A percentile compares a stretch with the other conserved stretches of the same genome.
Evolutionary conservation across 140 eudicot genomes (phyloP).

Genomic region (Bidens hawaiensis): DNA sequence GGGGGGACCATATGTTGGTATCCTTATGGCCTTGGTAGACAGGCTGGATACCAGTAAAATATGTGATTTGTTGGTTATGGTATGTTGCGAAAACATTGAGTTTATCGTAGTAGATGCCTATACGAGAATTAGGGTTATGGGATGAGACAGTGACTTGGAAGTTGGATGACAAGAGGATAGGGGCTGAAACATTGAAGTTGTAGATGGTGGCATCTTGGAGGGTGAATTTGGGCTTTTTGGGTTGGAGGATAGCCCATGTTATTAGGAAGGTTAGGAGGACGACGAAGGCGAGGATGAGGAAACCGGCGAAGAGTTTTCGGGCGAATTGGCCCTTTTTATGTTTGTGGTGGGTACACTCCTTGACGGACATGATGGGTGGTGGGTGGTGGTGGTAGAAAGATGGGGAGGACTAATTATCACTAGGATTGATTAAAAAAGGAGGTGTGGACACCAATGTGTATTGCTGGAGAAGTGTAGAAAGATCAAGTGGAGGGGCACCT

Average conservation of each 20-base stretch:
- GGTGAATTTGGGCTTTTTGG: slow-evolving; percentile 62
- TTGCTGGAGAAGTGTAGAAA: slow-evolving; percentile 14
- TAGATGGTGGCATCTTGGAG: slow-evolving; percentile 80
- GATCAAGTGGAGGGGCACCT: background rate
- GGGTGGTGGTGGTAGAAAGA: slow-evolving; percentile 12
- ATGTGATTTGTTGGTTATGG: slow-evolving; percentile 68
- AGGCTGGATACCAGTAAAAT: slow-evolving; percentile 57
- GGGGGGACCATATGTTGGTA: slow-evolving; percentile 72
- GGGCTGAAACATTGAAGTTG: slow-evolving; percentile 60
- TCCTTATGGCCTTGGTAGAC: slow-evolving; percentile 73
- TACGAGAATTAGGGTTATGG: slow-evolving; percentile 64
- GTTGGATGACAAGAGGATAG: slow-evolving; percentile 51
- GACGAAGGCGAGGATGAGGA: slow-evolving; percentile 45
- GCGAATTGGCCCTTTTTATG: slow-evolving; percentile 7
- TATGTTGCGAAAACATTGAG: slow-evolving; percentile 66
- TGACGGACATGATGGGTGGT: slow-evolving; percentile 34
- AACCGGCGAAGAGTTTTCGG: slow-evolving; percentile 31
- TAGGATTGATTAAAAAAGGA: background rate
- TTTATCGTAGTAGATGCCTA: slow-evolving; percentile 74
- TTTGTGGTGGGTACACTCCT: slow-evolving; percentile 59
- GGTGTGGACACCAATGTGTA: slow-evolving; percentile 23
- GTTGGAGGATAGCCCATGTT: slow-evolving; percentile 70
- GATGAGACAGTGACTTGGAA: slow-evolving; percentile 69
- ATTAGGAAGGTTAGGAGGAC: slow-evolving; percentile 58
- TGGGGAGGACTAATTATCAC: background rate